A percentile compares a stretch with the other conserved stretches of the same genome.
phyloP scores from a whole-genome alignment of 129 eudicot genomes.

The Helichrysum umbraculigerum region DNA sequence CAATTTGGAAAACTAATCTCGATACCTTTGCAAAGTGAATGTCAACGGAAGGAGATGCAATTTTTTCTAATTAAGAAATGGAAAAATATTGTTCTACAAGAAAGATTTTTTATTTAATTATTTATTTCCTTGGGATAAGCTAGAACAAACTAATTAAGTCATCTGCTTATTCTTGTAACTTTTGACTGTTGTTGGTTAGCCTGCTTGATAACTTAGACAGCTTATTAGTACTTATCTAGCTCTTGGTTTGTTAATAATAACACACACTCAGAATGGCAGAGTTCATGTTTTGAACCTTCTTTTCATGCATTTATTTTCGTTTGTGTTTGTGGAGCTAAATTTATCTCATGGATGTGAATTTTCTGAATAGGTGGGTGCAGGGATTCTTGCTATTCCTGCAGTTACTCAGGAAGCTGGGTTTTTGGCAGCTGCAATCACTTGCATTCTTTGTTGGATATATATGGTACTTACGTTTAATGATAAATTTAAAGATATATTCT shows the following conservation, averaged over 20 bases:
- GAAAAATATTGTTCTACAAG: no score
- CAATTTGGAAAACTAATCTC: no score
- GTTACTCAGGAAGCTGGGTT: conserved; percentile 98
- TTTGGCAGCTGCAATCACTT: conserved; percentile 79
- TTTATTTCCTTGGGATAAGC: not conserved
- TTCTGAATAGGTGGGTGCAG: conserved; percentile 79
- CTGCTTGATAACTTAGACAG: not conserved
- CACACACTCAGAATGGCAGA: not conserved
- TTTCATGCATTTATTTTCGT: conserved; percentile 7
- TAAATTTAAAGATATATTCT: not conserved
- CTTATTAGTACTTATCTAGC: not conserved
- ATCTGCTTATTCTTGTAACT: not conserved
- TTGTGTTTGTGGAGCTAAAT: conserved; percentile 8
- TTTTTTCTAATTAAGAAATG: no score
- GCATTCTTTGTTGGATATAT: conserved; percentile 87
- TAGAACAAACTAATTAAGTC: not conserved
- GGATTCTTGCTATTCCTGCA: conserved; percentile 98
- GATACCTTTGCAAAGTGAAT: no score
- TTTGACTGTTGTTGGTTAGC: not conserved
- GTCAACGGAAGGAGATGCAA: no score
- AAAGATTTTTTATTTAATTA: no score
- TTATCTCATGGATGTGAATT: conserved; percentile 17
- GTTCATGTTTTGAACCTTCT: not conserved
- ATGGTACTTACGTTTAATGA: conserved; percentile 51
- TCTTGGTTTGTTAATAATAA: not conserved